Conservation (phyloP, 2,329 filamentous ascomycete species). For the Fusarium buxicola region DNA sequence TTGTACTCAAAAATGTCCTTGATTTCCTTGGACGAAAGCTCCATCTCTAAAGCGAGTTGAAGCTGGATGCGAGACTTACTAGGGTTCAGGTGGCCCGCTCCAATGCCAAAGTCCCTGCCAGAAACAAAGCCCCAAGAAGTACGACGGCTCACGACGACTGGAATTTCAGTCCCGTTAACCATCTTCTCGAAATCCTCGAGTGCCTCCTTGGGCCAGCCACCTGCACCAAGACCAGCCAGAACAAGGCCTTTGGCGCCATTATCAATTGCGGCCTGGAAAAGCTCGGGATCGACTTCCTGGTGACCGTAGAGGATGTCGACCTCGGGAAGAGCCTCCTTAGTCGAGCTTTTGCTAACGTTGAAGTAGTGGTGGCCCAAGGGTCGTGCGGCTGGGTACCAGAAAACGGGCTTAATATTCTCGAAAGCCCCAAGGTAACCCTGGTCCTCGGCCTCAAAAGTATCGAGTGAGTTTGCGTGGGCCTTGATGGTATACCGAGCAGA, state of each 20-base stretch:
- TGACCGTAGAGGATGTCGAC: constrained; percentile 68
- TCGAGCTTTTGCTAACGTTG: constrained; percentile 47
- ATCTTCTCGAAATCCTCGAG: constrained; percentile 54
- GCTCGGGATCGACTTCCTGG: constrained; percentile 59
- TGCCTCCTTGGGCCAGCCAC: constrained; percentile 57
- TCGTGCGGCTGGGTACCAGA: constrained; percentile 65
- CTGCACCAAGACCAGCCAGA: constrained; percentile 65
- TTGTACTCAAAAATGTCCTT: constrained; percentile 29
- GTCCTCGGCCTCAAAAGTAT: constrained; percentile 70
- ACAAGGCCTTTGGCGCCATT: constrained; percentile 65
- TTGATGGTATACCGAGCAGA: constrained; percentile 68
- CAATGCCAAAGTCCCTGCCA: constrained; percentile 50
- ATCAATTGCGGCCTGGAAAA: constrained; percentile 59
- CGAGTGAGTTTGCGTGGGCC: constrained; percentile 69
- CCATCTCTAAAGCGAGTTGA: constrained; percentile 51
- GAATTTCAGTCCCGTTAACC: constrained; percentile 55
- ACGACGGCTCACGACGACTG: constrained; percentile 62
- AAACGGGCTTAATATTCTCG: constrained; percentile 67
- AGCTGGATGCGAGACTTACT: constrained; percentile 65
- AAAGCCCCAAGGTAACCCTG: constrained; percentile 68
- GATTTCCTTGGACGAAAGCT: constrained; percentile 25
- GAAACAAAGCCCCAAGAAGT: constrained; percentile 63
- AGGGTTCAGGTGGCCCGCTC: constrained; percentile 65
- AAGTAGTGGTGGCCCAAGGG: constrained; percentile 60
- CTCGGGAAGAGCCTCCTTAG: constrained; percentile 56